Conservation (phyloP, 2,329 filamentous ascomycete species). For the Colletotrichum sp. region DNA sequence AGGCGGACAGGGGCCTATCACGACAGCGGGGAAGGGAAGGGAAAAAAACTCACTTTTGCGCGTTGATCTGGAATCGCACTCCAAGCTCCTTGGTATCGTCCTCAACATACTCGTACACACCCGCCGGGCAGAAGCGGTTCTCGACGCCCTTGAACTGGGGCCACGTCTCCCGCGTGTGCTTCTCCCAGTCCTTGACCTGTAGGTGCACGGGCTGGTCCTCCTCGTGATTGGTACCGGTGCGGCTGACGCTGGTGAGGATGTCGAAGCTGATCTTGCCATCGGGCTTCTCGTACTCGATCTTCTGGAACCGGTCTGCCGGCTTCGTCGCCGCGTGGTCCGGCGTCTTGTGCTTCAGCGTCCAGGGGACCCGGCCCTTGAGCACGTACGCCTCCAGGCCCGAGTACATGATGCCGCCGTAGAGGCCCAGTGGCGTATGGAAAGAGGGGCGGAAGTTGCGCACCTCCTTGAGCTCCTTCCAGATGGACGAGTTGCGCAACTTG, state of each 20-base stretch:
- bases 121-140: slow-evolving; percentile 95
- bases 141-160: slow-evolving; percentile 91
- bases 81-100: slow-evolving; percentile 85
- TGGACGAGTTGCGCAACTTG: slow-evolving; percentile 79
- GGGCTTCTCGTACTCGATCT: slow-evolving; percentile 97
- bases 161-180: slow-evolving; percentile 82
- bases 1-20: not conserved
- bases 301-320: slow-evolving; percentile 76
- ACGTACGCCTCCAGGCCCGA: slow-evolving; percentile 91
- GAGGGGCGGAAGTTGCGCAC: slow-evolving; percentile 98
- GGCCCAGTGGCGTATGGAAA: slow-evolving; percentile 85
- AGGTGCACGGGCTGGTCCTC: slow-evolving; percentile 98
- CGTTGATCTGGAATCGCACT: slow-evolving; percentile 95
- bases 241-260: slow-evolving; percentile 91
- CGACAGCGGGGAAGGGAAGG: not conserved
- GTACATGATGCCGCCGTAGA: slow-evolving; percentile 91
- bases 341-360: slow-evolving; percentile 87
- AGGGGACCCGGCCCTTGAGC: slow-evolving; percentile 83
- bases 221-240: slow-evolving; percentile 97
- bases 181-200: slow-evolving; percentile 94
- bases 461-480: slow-evolving; percentile 94
- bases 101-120: slow-evolving; percentile 98
- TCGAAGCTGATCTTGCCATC: slow-evolving; percentile 96
- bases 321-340: slow-evolving; percentile 82
- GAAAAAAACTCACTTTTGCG: slow-evolving; percentile 82